These are phyloP conservation scores for Hypomontagnella monticulosa DNA, from an alignment of 495 filamentous ascomycete genomes.

Conservation along the genomic window DNA sequence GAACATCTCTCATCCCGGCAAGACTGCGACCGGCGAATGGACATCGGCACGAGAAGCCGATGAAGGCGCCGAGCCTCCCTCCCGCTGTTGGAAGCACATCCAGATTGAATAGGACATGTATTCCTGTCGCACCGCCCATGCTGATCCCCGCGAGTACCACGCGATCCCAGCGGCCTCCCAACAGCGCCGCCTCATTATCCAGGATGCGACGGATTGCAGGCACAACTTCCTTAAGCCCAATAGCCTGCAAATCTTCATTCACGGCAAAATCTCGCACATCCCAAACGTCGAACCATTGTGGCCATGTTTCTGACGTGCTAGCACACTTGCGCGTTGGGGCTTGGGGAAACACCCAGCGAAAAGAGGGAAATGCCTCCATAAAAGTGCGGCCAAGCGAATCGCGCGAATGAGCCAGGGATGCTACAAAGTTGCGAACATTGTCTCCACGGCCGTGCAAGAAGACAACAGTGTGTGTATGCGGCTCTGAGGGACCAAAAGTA, in stretches of 20 bases:
- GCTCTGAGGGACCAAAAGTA: constrained; percentile 29
- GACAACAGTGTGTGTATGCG: constrained; percentile 68
- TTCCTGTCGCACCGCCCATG: constrained; percentile 55
- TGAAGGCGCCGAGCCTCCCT: constrained; percentile 50
- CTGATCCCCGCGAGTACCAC: constrained; percentile 50
- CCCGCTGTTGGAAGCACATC: constrained; percentile 26
- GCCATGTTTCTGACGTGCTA: constrained; percentile 48
- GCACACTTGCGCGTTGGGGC: constrained; percentile 55
- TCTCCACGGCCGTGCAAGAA: constrained; percentile 70
- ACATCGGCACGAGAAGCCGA: constrained; percentile 66
- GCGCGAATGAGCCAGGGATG: constrained; percentile 52
- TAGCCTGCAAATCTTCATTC: constrained; percentile 49
- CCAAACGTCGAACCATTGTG: constrained; percentile 57
- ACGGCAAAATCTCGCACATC: constrained; percentile 45
- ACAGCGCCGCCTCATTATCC: constrained; percentile 36
- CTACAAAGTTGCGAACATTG: constrained; percentile 59
- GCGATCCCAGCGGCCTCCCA: constrained; percentile 49
- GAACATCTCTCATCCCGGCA: constrained; percentile 38
- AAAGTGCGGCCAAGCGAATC: constrained; percentile 46
- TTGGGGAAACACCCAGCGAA: constrained; percentile 61
- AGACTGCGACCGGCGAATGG: constrained; percentile 56
- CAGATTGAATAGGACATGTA: constrained; percentile 55
- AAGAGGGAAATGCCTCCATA: constrained; percentile 47
- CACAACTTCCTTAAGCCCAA: constrained; percentile 48
- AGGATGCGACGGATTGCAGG: constrained; percentile 36